A percentile compares a stretch with the other conserved stretches of the same genome.
Conservation (phyloP, 2,329 filamentous ascomycete genomes). For the Xylaria sp. region DNA sequence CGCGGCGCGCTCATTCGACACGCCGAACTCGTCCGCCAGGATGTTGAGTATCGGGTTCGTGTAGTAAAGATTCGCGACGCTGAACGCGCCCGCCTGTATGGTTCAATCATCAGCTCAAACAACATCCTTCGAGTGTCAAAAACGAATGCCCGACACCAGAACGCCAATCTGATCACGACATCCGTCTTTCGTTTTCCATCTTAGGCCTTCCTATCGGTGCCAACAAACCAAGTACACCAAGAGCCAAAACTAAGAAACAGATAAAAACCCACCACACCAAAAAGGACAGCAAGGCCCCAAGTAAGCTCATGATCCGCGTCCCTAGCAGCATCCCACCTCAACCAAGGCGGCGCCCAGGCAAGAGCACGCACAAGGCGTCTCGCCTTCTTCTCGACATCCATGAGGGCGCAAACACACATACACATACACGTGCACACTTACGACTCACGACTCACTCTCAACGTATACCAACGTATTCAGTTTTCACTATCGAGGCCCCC, state of each 20-base stretch:
- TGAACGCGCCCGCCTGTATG: constrained; percentile 66
- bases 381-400: not conserved
- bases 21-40: constrained; percentile 75
- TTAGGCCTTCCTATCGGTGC: not conserved
- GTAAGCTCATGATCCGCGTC: constrained; percentile 43
- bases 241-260: not conserved
- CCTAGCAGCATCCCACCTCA: constrained; percentile 40
- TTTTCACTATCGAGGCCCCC: not conserved
- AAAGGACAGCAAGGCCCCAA: constrained; percentile 44
- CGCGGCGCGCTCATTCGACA: constrained; percentile 74
- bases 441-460: not conserved
- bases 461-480: no score
- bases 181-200: not conserved
- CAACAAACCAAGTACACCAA: not conserved
- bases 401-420: no score
- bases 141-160: not conserved
- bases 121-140: not conserved
- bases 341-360: constrained; percentile 43
- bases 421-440: no score
- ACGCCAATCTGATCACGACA: not conserved
- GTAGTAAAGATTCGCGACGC: constrained; percentile 85
- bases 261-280: constrained; percentile 49
- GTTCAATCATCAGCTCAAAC: not conserved
- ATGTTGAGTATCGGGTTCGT: constrained; percentile 82
- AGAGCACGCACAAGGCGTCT: constrained; percentile 21